These are phyloP conservation scores for Salinomyces thailandicus DNA, from an alignment of 2,329 filamentous ascomycete species.

Conservation along the genomic window DNA sequence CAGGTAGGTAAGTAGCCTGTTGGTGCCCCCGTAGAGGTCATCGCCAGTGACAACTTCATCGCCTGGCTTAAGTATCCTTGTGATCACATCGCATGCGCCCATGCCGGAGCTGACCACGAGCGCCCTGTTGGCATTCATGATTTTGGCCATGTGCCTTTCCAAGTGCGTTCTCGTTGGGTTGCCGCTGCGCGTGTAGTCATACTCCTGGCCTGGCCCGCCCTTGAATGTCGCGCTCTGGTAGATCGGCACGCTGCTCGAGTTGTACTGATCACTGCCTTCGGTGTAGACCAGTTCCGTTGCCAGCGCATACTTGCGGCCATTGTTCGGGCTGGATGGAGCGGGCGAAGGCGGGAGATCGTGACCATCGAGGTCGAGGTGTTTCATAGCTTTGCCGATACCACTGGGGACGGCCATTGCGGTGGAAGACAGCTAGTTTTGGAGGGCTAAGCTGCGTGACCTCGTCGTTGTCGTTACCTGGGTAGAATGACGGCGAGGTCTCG, in stretches of 20 bases:
- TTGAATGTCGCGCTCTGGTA: constrained; percentile 99
- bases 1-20: constrained; percentile 86
- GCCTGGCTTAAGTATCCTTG: constrained; percentile 75
- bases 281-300: constrained; percentile 96
- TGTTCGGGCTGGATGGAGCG: constrained; percentile 79
- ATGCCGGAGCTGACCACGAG: constrained; percentile 94
- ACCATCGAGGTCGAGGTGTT: constrained; percentile 64
- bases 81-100: constrained; percentile 95
- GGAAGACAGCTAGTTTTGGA: constrained; percentile 23
- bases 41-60: constrained; percentile 97
- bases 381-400: constrained; percentile 32
- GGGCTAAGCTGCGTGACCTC: constrained; percentile 21
- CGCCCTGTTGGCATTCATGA: constrained; percentile 89
- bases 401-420: constrained; percentile 22
- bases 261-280: constrained; percentile 93
- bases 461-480: constrained; percentile 4
- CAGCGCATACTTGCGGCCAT: constrained; percentile 79
- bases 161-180: constrained; percentile 95
- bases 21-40: constrained; percentile 91
- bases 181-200: constrained; percentile 96
- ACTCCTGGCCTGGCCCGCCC: constrained; percentile 71
- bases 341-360: constrained; percentile 84
- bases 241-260: constrained; percentile 89
- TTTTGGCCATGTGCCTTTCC: constrained; percentile 93
- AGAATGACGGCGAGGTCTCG: constrained; percentile 7